Base-by-base conservation (phyloP, 805 yeast species). In the Phaffomyces opuntiae region DNA sequence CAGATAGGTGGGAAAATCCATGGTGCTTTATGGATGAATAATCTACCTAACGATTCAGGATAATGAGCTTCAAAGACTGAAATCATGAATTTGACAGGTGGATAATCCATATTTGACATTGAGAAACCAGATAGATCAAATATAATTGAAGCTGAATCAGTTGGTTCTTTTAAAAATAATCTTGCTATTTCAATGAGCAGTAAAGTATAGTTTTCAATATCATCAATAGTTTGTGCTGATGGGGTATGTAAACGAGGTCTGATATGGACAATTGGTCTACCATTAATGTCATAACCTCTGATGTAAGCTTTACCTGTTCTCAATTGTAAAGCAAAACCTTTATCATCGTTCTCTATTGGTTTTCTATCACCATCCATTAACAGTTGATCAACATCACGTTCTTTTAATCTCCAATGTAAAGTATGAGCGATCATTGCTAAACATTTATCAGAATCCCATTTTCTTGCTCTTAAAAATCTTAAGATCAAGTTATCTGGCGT, bases 1-100 rank as follows among this genome's bases (percentile, higher is more conserved):
- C 99, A 93, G 49, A 91, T 87, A 24, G 96, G 91, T 43, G 86
- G 80, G 69, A 93, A 93, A 45, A 93, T 79, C 98, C 97, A 89
- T 26, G 99, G 99, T 0, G 99, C 97, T 56, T 86, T 85, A 68
- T 88, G 96, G 49, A 93, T 84, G 53, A 88, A 75, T 44, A 93
- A 69, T 46, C 77, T 78, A 16, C 96, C 96, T 49, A 93, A 74
- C 36, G 87, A 83, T 66, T 93, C 99, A 1, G 99, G 99, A 63
- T 91, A 93, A 62, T 91, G 96, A 0, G 96, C 95, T 70, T 93
- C 98, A 64, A 93, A 89, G 49, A 90, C 84, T 45, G 80, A 77
- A 49, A 90, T 83, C 67, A 93, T 77, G 65, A 87, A 91, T 67
- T 90, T 90, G 49, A 93, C 95, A 5, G 96, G 88, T 4, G 78